Evolutionary conservation across 2,329 filamentous ascomycete species (phyloP).

Genomic region (Aspergillus calidoustus): DNA sequence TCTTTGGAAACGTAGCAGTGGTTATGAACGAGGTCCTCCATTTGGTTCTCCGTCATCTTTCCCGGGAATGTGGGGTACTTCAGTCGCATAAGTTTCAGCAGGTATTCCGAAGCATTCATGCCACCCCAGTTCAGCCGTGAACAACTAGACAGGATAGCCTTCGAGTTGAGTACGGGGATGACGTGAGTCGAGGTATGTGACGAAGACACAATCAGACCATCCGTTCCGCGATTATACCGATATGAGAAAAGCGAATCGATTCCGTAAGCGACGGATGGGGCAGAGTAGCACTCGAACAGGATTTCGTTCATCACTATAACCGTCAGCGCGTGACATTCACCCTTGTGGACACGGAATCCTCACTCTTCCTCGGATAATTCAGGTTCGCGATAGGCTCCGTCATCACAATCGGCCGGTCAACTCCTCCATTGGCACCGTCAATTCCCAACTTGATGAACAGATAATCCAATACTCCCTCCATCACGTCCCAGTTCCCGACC

Average conservation of each 20-base stretch:
- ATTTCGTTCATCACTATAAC: slow-evolving; percentile 89
- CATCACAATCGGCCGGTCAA: slow-evolving; percentile 90
- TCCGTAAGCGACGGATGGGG: slow-evolving; percentile 87
- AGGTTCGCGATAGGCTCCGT: slow-evolving; percentile 94
- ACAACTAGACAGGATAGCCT: slow-evolving; percentile 81
- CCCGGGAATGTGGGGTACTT: slow-evolving; percentile 91
- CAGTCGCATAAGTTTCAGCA: slow-evolving; percentile 83
- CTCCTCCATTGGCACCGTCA: slow-evolving; percentile 70
- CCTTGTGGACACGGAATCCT: slow-evolving; percentile 31
- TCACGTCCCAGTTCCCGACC: slow-evolving; percentile 96
- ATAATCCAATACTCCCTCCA: slow-evolving; percentile 94
- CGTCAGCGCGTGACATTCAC: slow-evolving; percentile 24
- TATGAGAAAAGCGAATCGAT: slow-evolving; percentile 98
- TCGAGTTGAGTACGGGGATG: slow-evolving; percentile 87
- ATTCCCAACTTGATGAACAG: slow-evolving; percentile 92
- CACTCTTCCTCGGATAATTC: slow-evolving; percentile 85
- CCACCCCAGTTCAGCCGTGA: slow-evolving; percentile 95
- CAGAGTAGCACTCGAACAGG: slow-evolving; percentile 92
- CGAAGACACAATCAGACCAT: slow-evolving; percentile 86
- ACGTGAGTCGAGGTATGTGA: slow-evolving; percentile 94
- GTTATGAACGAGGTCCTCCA: slow-evolving; percentile 82
- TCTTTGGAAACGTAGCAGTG: slow-evolving; percentile 88
- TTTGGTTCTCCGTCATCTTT: slow-evolving; percentile 83
- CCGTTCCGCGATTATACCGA: slow-evolving; percentile 83
- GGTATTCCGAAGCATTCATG: slow-evolving; percentile 84